Conservation (phyloP, 306 rosid genomes). For the Cicer arietinum region DNA sequence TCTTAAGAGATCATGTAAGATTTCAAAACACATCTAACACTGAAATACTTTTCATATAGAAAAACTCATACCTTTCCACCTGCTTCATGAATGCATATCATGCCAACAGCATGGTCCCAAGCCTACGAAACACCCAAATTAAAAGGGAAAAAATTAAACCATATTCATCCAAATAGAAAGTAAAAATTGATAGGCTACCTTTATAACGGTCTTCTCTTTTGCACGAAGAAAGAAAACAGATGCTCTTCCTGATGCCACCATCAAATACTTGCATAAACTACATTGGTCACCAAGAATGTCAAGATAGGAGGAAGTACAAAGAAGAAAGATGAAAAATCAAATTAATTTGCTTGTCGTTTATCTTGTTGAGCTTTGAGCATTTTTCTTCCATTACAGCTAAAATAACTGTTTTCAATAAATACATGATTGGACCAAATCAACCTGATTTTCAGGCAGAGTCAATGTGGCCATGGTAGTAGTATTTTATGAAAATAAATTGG, state of each 20-base stretch:
- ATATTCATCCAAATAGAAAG: constrained; percentile 15
- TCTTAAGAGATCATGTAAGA: constrained; percentile 21
- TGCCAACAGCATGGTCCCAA: constrained; percentile 57
- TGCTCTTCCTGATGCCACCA: constrained; percentile 60
- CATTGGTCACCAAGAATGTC: constrained; percentile 33
- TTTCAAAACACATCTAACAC: constrained; percentile 3
- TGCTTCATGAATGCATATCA: constrained; percentile 53
- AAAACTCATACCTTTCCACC: constrained; percentile 48
- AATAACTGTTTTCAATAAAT: neutral
- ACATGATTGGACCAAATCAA: neutral
- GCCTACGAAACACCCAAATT: constrained; percentile 39
- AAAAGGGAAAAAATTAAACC: neutral
- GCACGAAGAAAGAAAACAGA: constrained; percentile 52
- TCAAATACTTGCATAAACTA: constrained; percentile 58
- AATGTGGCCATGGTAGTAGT: neutral
- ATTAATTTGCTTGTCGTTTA: neutral
- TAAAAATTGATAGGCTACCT: constrained; percentile 40
- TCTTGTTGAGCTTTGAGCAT: neutral
- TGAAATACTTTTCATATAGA: neutral
- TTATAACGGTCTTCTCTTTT: constrained; percentile 49
- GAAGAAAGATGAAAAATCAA: constrained; percentile 16
- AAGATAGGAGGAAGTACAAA: constrained; percentile 34
- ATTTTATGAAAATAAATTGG: neutral
- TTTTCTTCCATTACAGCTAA: neutral
- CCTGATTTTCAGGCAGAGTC: neutral